These are phyloP conservation scores for Pelargonium myrrhifolium DNA, from an alignment of 441 rosid species.

Conservation along the genomic window DNA sequence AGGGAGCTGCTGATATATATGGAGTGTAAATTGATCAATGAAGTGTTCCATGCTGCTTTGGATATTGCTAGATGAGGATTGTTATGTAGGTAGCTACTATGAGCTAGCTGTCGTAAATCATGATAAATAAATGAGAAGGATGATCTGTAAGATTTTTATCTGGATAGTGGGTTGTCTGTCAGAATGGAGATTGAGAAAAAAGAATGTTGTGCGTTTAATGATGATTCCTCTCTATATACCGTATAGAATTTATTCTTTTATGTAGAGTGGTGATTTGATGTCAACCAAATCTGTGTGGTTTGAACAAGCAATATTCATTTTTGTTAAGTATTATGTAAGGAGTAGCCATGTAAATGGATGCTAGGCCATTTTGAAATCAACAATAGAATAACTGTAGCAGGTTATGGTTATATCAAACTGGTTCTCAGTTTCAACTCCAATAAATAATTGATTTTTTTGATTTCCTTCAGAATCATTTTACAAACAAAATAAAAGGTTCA, in stretches of 20 bases:
- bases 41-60: not conserved
- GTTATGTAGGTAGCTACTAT: not conserved
- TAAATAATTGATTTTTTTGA: not conserved
- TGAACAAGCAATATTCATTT: not conserved
- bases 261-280: not conserved
- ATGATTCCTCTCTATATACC: not conserved
- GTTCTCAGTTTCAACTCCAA: not conserved
- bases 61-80: not conserved
- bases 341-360: not conserved
- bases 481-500: not conserved
- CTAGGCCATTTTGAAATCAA: too few species aligned
- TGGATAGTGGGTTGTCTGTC: not conserved
- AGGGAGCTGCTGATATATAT: not conserved
- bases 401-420: not conserved
- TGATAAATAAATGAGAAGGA: not conserved
- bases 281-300: not conserved
- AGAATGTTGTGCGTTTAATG: not conserved
- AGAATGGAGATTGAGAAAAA: not conserved
- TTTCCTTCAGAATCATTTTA: not conserved
- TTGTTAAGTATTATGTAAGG: not conserved
- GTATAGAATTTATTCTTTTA: not conserved
- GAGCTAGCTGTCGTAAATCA: not conserved
- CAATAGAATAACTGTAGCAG: conserved; percentile 5
- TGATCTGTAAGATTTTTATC: not conserved
- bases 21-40: not conserved